Evolutionary conservation across 2,329 filamentous ascomycete genomes (phyloP).

Genomic region (Xylaria sp.): DNA sequence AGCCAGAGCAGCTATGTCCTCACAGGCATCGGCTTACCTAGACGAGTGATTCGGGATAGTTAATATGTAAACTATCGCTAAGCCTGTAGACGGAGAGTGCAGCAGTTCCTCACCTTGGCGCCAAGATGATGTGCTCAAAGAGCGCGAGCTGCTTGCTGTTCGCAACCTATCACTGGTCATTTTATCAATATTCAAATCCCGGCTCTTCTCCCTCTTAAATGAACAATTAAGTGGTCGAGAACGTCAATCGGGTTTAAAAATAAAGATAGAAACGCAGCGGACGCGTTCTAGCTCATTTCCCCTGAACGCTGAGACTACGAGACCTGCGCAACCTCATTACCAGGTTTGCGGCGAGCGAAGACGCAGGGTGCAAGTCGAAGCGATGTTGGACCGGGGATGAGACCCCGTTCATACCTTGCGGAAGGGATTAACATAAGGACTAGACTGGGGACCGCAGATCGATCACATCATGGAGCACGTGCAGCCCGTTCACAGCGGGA

Average conservation of each 20-base stretch:
- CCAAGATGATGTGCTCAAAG: conserved; percentile 8
- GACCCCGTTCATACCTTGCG: conserved; percentile 12
- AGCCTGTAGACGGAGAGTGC: conserved; percentile 14
- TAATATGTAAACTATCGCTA: conserved; percentile 17
- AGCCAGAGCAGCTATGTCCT: conserved; percentile 7
- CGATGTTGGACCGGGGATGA: not conserved
- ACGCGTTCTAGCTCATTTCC: not conserved
- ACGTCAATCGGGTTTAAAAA: not conserved
- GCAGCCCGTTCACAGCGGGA: not conserved
- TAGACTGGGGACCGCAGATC: conserved; percentile 10
- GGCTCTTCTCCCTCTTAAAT: not conserved
- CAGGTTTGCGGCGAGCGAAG: not conserved
- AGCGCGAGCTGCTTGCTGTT: not conserved
- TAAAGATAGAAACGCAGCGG: not conserved
- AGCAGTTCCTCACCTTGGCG: conserved; percentile 1
- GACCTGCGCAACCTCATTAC: not conserved
- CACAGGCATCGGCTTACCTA: conserved; percentile 8
- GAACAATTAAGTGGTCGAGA: not conserved
- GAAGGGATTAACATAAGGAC: not conserved
- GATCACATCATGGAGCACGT: conserved; percentile 17
- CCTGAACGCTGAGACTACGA: not conserved
- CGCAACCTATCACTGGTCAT: conserved; percentile 4
- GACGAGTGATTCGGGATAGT: conserved; percentile 4
- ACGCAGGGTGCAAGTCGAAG: not conserved
- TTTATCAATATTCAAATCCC: not conserved